Evolutionary conservation across 2,329 filamentous ascomycete genomes (phyloP).

Genomic region (Incumbomyces lentus): DNA sequence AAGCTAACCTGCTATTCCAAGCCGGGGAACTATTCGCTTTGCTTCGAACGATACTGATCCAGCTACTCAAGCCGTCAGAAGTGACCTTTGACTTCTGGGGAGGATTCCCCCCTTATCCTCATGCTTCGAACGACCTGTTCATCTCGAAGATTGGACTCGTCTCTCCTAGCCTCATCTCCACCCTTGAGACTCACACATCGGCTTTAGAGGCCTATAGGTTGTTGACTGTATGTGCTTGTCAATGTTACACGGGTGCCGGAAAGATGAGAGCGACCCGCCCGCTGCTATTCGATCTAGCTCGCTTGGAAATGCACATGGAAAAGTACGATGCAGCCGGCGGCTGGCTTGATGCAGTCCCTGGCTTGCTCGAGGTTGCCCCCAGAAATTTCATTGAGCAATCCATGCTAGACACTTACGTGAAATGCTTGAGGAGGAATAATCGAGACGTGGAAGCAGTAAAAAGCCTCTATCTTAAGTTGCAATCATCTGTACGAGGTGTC

Average conservation of each 20-base stretch:
- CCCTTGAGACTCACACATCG: neutral
- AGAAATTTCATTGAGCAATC: slow-evolving; percentile 74
- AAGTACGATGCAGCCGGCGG: slow-evolving; percentile 64
- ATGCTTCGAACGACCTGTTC: neutral
- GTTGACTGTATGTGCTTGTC: slow-evolving; percentile 54
- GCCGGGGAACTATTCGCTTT: slow-evolving; percentile 3
- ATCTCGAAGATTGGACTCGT: neutral
- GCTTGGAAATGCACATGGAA: slow-evolving; percentile 65
- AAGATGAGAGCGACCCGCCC: slow-evolving; percentile 57
- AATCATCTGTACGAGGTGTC: slow-evolving; percentile 45
- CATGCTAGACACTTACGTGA: slow-evolving; percentile 75
- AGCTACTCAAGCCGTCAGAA: neutral
- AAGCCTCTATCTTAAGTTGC: slow-evolving; percentile 46
- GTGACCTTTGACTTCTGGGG: neutral
- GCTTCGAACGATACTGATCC: slow-evolving; percentile 1
- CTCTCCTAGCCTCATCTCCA: neutral
- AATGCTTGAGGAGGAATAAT: slow-evolving; percentile 67
- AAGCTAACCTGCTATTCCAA: neutral
- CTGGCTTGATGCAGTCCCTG: slow-evolving; percentile 68
- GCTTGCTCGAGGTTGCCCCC: slow-evolving; percentile 64
- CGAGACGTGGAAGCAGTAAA: slow-evolving; percentile 70
- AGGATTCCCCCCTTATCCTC: too few relatives aligned
- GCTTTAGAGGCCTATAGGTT: slow-evolving; percentile 41
- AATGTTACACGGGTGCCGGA: slow-evolving; percentile 64
- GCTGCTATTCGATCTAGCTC: slow-evolving; percentile 72